Evolutionary conservation across 208 protist species (phyloP), one percentile per base, ranked within the genome.

Genomic region (Acanthamoeba triangularis): DNA sequence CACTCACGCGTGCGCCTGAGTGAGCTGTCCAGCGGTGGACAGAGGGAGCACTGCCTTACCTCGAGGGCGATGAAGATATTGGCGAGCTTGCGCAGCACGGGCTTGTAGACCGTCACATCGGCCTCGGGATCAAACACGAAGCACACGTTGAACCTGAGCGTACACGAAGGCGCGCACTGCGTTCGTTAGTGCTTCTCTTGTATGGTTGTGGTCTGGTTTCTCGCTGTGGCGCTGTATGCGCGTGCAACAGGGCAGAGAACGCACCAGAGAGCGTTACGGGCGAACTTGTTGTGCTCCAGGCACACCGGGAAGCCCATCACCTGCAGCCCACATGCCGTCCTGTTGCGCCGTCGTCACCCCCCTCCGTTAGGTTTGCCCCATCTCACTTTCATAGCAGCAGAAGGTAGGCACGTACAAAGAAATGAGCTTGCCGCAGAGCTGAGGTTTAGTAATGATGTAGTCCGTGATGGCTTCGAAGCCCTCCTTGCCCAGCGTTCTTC

Each of bases 381-480:
- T 37, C 93, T 25, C 33, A 65, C 37, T 37, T 10, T 3, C n/a
- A 20, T 0, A 63, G 35, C 28, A n/a, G 18, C 7, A 18, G 30
- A 37, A 59, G 28, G 37, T 3, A 33, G n/a, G 11, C 3, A 8
- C 52, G 41, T 92, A 95, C 87, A 96, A 6, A 25, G 95, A 76
- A 11, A 97, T 63, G 30, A 96, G 93, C 56, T 90, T 92, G 76
- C 96, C 93, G 54, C 95, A 96, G 37, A 97, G 74, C 67, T 96
- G 85, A 11, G 95, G 95, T 85, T 97, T 97, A 16, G 96, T 84
- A 78, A 97, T 96, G 35, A 97, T 87, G 90, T 96, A 96, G 23
- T 97, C 96, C 14, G 72, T 80, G 20, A 97, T 61, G 52, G 90
- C 91, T 18, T 96, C 95, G 52, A 96, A 97, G 52, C 49, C 90